Evolutionary conservation across 1,139 yeast genomes (phyloP).

Genomic region (Nakaseomyces bracarensis): DNA sequence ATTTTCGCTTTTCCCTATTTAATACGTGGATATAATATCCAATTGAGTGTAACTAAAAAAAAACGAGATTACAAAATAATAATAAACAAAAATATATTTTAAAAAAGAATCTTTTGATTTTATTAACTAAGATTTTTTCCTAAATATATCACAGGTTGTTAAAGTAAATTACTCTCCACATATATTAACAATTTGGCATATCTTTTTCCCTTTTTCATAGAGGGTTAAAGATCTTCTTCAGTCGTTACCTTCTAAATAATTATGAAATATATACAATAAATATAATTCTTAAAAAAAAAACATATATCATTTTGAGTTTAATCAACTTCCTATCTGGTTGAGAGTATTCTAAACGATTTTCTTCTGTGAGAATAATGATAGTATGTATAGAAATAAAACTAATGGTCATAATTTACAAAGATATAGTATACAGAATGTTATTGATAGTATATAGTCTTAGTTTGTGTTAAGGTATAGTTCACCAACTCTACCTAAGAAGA

Average conservation of each 20-base stretch:
- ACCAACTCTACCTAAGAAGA: constrained; percentile 64
- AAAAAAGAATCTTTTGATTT: too few relatives aligned
- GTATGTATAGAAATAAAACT: background rate
- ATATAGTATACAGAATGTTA: background rate
- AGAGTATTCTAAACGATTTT: too few relatives aligned
- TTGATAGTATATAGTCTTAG: background rate
- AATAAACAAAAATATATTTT: background rate
- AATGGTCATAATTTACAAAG: background rate
- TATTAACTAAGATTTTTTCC: too few relatives aligned
- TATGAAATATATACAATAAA: constrained; percentile 5
- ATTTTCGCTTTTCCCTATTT: background rate
- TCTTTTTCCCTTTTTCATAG: background rate
- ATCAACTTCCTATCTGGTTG: too few relatives aligned
- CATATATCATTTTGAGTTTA: background rate
- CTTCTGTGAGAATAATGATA: too few relatives aligned
- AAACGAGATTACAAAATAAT: background rate
- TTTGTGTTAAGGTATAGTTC: constrained; percentile 37
- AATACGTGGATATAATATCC: background rate
- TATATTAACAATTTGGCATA: constrained; percentile 3
- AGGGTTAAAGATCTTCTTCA: background rate
- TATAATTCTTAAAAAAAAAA: constrained; percentile 5
- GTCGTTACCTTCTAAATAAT: constrained; percentile 5
- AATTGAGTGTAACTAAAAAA: background rate
- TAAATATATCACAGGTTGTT: constrained; percentile 2
- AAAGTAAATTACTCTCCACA: background rate